Evolutionary conservation across 768 basidiomycete species (phyloP), one percentile per base, ranked within the genome.

Genomic region (Dioszegia crocea): DNA sequence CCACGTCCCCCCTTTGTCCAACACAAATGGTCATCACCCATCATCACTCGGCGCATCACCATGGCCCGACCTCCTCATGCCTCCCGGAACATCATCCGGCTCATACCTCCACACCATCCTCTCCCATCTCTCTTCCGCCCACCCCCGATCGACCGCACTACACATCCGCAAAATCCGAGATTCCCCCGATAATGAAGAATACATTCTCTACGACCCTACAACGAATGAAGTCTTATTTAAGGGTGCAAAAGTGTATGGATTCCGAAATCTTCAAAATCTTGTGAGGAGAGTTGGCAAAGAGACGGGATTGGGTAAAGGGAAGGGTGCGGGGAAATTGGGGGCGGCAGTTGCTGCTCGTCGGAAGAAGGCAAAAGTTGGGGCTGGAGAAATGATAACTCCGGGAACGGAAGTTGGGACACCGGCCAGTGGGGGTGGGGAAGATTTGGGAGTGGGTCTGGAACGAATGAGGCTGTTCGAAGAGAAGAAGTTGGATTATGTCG

Each of bases 241-340:
- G 65, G 93, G 92, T 3, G 91, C 92, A 2, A 92, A 88, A 65
- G 96, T 93, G 77, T 99, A 96, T 72, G 96, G 96, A 8, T 98
- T 98, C 79, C 83, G 91, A 52, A 99, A 99, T 76, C 80, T 99
- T 50, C 94, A 98, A 77, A 99, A 97, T 75, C 84, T 99, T 49
- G 94, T 99, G 45, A 82, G 93, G 52, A 91, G 89, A 78, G 86
- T 97, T 10, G 90, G 88, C n/a, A 85, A 84, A 65, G 89, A 91
- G 66, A 83, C 84, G 0, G 90, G 91, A 0, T 83, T 88, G 9
- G 81, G 80, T n/a, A 54, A 49, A 11, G 64, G 64, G 24, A 61
- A 63, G n/a, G 70, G 71, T 16, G 70, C 67, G 0, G 63, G 67
- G 9, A 73, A 70, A 44, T 57, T 76, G 14, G 55, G 56, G 5